Base-by-base conservation (phyloP, 352 stramenopile genomes). In the Globisporangium echinulatum region DNA sequence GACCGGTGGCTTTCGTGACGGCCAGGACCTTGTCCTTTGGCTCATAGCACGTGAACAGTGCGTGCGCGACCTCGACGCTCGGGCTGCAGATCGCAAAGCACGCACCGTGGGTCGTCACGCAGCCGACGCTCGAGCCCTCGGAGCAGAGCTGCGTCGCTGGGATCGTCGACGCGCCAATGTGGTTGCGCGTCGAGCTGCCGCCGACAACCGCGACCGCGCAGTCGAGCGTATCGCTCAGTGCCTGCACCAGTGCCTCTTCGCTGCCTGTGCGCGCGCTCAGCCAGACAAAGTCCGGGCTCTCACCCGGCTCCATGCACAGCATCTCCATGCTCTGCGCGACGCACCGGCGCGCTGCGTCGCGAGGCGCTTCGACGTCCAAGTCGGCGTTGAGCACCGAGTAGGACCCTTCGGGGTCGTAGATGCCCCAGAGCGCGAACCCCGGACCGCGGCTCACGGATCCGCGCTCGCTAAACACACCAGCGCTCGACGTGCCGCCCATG, bases 21-120 rank as follows among this genome's bases (percentile, higher is more conserved):
- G 75, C 66, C 46, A 92, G 90, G 0, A 59, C 68, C 54, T 78
- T 87, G 25, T 88, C 78, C 33, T 81, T 90, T 44, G 78, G 74
- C 48, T 90, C 80, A 67, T 92, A 94, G 63, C 85, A 92, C 51
- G 79, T 91, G 67, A 94, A 94, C 54, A 86, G 77, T 39, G 81
- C 79, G 49, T 90, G 75, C 2, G 79, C 69, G 37, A 94, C 79
- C 58, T 92, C 81, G 7, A 94, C 82, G 58, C 81, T 92, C 6
- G 85, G 85, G 46, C 73, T 79, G 63, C 85, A 94, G 56, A 94
- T 75, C 0, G 83, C 85, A 59, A 92, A 87, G 59, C 81, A 84
- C 36, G 79, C 69, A 8, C 85, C 83, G 48, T 87, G 74, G 10
- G 75, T 82, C 25, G 81, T 90, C 43, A 92, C 81, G 57, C 76